Conservation (phyloP, 2,329 filamentous ascomycete species). For the Xylariaceae sp. region DNA sequence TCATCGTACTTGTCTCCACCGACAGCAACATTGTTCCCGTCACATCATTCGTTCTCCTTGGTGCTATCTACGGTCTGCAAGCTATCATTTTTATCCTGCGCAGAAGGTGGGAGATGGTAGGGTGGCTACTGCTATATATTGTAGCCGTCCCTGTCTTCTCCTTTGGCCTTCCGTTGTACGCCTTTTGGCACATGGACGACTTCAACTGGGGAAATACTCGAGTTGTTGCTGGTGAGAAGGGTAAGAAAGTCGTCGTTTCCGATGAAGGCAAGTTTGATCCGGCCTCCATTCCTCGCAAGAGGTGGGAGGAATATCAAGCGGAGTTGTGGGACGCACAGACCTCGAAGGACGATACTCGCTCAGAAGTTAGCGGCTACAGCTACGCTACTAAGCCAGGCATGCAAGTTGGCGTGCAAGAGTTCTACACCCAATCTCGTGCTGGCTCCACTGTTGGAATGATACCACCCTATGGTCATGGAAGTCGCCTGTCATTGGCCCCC, state of each 20-base stretch:
- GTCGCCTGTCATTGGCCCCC: constrained; percentile 74
- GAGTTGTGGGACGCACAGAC: constrained; percentile 96
- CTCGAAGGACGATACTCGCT: constrained; percentile 73
- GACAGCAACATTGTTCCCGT: constrained; percentile 67
- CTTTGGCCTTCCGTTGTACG: constrained; percentile 83
- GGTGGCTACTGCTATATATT: constrained; percentile 98
- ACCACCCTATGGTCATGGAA: constrained; percentile 49
- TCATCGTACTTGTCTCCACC: constrained; percentile 69
- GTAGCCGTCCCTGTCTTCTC: constrained; percentile 88
- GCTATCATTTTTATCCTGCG: constrained; percentile 95
- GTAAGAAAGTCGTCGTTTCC: constrained; percentile 85
- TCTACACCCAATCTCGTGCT: constrained; percentile 57
- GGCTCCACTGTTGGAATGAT: constrained; percentile 49
- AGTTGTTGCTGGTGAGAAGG: constrained; percentile 90
- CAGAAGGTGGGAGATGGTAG: constrained; percentile 99
- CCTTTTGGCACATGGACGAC: constrained; percentile 99
- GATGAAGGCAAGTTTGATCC: constrained; percentile 99
- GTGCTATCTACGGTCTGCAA: constrained; percentile 94
- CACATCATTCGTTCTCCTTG: constrained; percentile 85
- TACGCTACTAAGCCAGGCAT: constrained; percentile 81
- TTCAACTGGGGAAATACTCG: constrained; percentile 99
- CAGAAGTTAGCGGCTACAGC: constrained; percentile 87
- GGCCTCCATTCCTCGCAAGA: constrained; percentile 87
- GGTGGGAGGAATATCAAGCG: constrained; percentile 98
- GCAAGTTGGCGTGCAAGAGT: constrained; percentile 59